Percentiles rank a stretch among this genome's conserved stretches.
phyloP scores from a whole-genome alignment of 2,329 filamentous ascomycete species.

The Xylariomycetidae sp. region DNA sequence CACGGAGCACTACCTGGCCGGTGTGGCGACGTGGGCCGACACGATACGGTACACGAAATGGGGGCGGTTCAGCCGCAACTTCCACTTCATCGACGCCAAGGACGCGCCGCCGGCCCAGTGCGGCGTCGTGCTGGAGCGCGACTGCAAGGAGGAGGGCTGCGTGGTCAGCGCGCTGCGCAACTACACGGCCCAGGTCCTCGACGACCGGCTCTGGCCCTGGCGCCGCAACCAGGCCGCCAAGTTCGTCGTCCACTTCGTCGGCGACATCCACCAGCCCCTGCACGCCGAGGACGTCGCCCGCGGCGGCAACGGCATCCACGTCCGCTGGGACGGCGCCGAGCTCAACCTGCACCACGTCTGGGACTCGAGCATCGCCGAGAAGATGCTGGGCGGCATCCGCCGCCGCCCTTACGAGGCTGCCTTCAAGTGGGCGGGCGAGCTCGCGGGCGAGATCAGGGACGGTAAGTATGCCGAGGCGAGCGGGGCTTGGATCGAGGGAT shows the following conservation, averaged over 20 bases:
- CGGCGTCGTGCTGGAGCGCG: conserved; percentile 54
- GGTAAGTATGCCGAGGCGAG: conserved; percentile 51
- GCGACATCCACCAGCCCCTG: conserved; percentile 66
- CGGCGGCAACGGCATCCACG: conserved; percentile 65
- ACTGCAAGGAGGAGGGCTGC: conserved; percentile 60
- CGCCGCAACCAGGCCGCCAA: conserved; percentile 57
- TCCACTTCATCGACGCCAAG: conserved; percentile 68
- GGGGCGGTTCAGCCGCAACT: conserved; percentile 56
- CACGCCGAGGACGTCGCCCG: conserved; percentile 59
- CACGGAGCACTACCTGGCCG: conserved; percentile 54
- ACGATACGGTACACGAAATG: conserved; percentile 60
- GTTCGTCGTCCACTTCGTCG: conserved; percentile 64
- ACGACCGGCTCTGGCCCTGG: conserved; percentile 38
- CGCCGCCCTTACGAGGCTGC: conserved; percentile 47
- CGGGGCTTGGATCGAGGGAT: conserved; percentile 51
- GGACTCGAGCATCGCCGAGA: conserved; percentile 67
- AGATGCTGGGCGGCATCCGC: conserved; percentile 52
- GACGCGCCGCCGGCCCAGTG: conserved; percentile 56
- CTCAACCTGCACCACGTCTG: conserved; percentile 70
- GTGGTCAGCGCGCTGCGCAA: conserved; percentile 57
- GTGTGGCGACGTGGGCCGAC: conserved; percentile 64
- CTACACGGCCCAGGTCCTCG: conserved; percentile 53
- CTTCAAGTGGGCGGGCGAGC: conserved; percentile 49
- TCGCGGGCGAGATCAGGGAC: conserved; percentile 49
- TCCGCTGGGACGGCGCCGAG: conserved; percentile 52